These are phyloP conservation scores for Cystobasidiaceae sp. DNA, from an alignment of 1,284 basidiomycete genomes.

Conservation along the genomic window DNA sequence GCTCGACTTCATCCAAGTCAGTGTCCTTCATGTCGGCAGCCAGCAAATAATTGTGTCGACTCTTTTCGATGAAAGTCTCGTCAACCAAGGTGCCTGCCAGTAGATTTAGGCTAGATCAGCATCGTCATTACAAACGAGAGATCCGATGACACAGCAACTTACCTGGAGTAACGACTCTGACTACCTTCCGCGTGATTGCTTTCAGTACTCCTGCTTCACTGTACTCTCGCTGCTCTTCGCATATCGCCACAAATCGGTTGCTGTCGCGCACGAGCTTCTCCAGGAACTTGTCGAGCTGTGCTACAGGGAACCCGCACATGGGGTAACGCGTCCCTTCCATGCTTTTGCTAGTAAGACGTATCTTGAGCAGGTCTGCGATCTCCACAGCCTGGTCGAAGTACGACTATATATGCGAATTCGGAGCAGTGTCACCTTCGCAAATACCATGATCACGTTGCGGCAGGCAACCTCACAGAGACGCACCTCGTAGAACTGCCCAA, in stretches of 20 bases:
- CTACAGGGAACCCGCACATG: conserved; percentile 86
- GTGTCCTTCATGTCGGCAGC: conserved; percentile 53
- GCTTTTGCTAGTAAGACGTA: conserved; percentile 68
- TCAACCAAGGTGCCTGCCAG: conserved; percentile 74
- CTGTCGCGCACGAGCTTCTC: conserved; percentile 76
- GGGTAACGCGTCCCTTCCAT: conserved; percentile 60
- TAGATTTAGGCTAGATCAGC: no score
- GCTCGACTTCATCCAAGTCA: conserved; percentile 50
- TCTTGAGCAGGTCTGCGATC: conserved; percentile 68
- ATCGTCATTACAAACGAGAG: background rate
- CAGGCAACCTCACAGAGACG: background rate
- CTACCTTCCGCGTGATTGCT: conserved; percentile 51
- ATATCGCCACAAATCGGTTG: conserved; percentile 77
- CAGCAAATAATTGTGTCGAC: conserved; percentile 82
- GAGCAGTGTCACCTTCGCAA: no score
- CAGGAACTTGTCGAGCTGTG: conserved; percentile 76
- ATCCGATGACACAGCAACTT: conserved; percentile 30
- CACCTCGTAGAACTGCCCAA: conserved; percentile 93
- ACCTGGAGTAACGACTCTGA: conserved; percentile 81
- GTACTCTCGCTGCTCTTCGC: conserved; percentile 71
- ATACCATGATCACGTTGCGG: no score
- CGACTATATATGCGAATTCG: no score
- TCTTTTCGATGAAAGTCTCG: conserved; percentile 74
- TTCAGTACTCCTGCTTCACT: conserved; percentile 37
- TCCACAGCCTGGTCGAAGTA: conserved; percentile 85